Conservation (phyloP, 129 eudicot genomes). For the Pittosporum tobira region DNA sequence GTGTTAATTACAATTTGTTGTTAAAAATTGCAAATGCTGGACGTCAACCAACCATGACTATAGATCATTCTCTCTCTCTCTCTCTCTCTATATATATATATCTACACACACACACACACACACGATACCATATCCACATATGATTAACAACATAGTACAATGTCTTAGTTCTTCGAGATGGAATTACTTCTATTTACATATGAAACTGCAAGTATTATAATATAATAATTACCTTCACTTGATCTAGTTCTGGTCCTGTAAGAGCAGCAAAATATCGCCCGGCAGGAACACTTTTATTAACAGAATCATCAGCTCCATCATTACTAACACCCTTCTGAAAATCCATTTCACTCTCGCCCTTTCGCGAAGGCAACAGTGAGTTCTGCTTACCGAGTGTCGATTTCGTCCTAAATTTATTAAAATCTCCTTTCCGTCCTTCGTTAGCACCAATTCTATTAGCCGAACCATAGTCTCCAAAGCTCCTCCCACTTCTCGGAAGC, state of each 20-base stretch:
- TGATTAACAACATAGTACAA: too few relatives aligned
- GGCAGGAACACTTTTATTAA: slow-evolving; percentile 80
- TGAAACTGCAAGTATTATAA: background rate
- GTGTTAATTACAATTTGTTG: too few relatives aligned
- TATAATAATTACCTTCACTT: slow-evolving; percentile 99
- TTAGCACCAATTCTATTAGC: slow-evolving; percentile 23
- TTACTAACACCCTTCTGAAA: slow-evolving; percentile 15
- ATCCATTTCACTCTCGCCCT: slow-evolving; percentile 46
- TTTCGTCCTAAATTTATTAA: slow-evolving; percentile 65
- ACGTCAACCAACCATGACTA: too few relatives aligned
- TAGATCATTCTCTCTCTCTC: too few relatives aligned
- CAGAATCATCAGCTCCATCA: slow-evolving; percentile 40
- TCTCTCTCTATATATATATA: too few relatives aligned
- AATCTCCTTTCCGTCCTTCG: slow-evolving; percentile 45
- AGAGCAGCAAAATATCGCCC: slow-evolving; percentile 98
- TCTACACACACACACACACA: too few relatives aligned
- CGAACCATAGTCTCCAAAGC: slow-evolving; percentile 68
- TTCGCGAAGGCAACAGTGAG: slow-evolving; percentile 53
- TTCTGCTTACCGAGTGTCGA: slow-evolving; percentile 57
- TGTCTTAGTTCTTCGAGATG: background rate
- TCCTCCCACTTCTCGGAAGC: slow-evolving; percentile 69
- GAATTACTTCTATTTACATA: background rate
- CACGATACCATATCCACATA: too few relatives aligned
- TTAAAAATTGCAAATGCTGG: too few relatives aligned
- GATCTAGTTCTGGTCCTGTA: slow-evolving; percentile 87